phyloP scores from a whole-genome alignment of 768 basidiomycete species.

The Asterophora parasitica region DNA sequence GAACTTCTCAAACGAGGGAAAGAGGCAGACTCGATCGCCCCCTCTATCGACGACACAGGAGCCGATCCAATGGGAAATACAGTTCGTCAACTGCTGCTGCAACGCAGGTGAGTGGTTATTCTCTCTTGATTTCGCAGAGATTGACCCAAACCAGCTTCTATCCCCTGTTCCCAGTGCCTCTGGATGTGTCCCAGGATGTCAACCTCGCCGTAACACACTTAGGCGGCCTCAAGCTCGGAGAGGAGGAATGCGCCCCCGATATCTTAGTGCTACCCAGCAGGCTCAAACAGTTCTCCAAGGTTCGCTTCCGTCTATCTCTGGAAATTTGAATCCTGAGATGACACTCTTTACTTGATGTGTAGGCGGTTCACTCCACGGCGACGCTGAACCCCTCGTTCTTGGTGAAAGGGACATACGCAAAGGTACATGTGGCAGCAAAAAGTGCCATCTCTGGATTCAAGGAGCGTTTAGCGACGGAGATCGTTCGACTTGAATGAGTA shows the following conservation, averaged over 20 bases:
- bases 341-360: constrained; percentile 1
- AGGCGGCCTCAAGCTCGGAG: constrained; percentile 33
- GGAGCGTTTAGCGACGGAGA: constrained; percentile 30
- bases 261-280: constrained; percentile 84
- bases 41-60: constrained; percentile 38
- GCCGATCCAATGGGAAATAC: constrained; percentile 77
- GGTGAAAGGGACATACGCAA: constrained; percentile 53
- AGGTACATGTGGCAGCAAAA: constrained; percentile 33
- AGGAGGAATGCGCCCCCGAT: constrained; percentile 61
- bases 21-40: constrained; percentile 48
- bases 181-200: constrained; percentile 69
- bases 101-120: constrained; percentile 79
- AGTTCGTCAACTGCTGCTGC: constrained; percentile 78
- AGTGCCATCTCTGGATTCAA: constrained; percentile 20
- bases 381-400: constrained; percentile 87
- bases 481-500: constrained; percentile 25
- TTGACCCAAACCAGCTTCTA: constrained; percentile 67
- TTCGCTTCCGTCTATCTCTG: constrained; percentile 22
- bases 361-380: constrained; percentile 75
- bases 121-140: background rate
- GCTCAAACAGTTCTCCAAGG: constrained; percentile 89
- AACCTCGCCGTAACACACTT: constrained; percentile 88
- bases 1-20: constrained; percentile 67
- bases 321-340: background rate
- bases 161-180: constrained; percentile 86